Conservation (phyloP, 176 grass and related monocot genomes). For the Ensete glaucum region DNA sequence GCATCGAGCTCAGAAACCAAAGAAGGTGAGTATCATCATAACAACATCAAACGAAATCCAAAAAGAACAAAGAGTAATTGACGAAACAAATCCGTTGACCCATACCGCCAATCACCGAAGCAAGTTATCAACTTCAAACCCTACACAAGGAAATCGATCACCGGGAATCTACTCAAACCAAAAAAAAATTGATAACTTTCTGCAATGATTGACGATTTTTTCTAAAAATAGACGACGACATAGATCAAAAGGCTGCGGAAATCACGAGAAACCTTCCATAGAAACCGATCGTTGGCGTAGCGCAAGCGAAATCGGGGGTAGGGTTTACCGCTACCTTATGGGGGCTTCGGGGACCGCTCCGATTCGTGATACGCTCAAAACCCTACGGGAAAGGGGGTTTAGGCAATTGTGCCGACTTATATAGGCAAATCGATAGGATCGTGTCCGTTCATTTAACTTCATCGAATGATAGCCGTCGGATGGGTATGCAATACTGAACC, state of each 20-base stretch:
- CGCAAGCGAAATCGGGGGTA: not conserved
- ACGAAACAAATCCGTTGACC: too few species aligned
- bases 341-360: not conserved
- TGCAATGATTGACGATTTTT: too few species aligned
- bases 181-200: not conserved
- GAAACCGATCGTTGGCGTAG: not conserved
- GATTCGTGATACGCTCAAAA: not conserved
- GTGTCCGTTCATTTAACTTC: not conserved
- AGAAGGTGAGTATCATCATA: too few species aligned
- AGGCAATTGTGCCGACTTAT: not conserved
- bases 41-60: too few species aligned
- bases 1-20: too few species aligned
- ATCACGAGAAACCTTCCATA: not conserved
- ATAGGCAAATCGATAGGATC: not conserved
- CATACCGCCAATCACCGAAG: too few species aligned
- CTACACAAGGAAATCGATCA: too few species aligned
- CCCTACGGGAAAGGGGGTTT: not conserved
- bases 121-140: too few species aligned
- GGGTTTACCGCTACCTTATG: not conserved
- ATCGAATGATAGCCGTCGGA: not conserved
- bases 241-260: not conserved
- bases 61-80: too few species aligned
- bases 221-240: not conserved
- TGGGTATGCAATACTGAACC: not conserved
- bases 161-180: too few species aligned